These are phyloP conservation scores for Ramularia endophylla DNA, from an alignment of 2,329 filamentous ascomycete species.

Conservation along the genomic window DNA sequence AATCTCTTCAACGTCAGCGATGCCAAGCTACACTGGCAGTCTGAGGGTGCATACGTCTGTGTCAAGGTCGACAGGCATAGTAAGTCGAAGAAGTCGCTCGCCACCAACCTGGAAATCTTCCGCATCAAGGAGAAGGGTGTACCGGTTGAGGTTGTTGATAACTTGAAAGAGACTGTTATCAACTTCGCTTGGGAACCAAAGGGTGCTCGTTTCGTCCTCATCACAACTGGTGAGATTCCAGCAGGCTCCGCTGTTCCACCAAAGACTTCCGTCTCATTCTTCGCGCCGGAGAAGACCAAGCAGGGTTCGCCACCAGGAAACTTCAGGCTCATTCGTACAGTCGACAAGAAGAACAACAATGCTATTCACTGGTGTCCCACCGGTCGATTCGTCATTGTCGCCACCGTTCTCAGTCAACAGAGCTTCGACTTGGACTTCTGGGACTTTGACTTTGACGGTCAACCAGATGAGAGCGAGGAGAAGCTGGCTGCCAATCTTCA, in stretches of 20 bases:
- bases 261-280: slow-evolving; percentile 94
- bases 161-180: slow-evolving; percentile 96
- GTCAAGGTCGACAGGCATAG: slow-evolving; percentile 99
- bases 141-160: slow-evolving; percentile 95
- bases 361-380: slow-evolving; percentile 98
- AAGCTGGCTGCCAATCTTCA: slow-evolving; percentile 86
- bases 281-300: slow-evolving; percentile 93
- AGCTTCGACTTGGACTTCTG: slow-evolving; percentile 96
- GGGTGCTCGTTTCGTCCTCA: slow-evolving; percentile 93
- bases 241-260: slow-evolving; percentile 75
- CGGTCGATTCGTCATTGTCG: slow-evolving; percentile 90
- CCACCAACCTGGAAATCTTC: slow-evolving; percentile 98
- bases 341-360: slow-evolving; percentile 99
- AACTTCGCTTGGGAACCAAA: slow-evolving; percentile 99
- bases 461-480: slow-evolving; percentile 71
- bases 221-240: slow-evolving; percentile 82
- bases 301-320: slow-evolving; percentile 66
- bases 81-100: slow-evolving; percentile 97
- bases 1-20: slow-evolving; percentile 98
- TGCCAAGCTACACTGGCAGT: slow-evolving; percentile 98
- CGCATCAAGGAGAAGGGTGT: slow-evolving; percentile 96
- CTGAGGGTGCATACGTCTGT: slow-evolving; percentile 85
- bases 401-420: slow-evolving; percentile 86
- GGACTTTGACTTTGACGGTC: slow-evolving; percentile 96
- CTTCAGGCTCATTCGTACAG: slow-evolving; percentile 91